Conservation (phyloP, 2,329 filamentous ascomycete genomes). For the Diaporthe sp. region DNA sequence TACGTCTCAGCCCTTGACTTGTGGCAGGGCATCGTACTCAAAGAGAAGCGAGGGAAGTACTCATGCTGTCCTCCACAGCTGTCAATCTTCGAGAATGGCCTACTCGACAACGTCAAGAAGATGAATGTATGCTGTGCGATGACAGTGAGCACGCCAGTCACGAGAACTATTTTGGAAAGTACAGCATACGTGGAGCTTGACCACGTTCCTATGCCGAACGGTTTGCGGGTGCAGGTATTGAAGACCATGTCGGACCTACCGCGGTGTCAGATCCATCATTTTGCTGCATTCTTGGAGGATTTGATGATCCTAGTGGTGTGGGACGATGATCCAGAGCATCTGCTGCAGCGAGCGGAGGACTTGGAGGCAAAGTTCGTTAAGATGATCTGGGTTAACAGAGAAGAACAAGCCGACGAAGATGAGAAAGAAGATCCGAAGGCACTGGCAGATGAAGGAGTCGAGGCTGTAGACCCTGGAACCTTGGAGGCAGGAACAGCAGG, state of each 20-base stretch:
- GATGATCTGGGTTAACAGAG: constrained; percentile 68
- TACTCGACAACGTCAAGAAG: constrained; percentile 54
- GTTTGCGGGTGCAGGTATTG: constrained; percentile 74
- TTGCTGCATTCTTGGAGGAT: constrained; percentile 74
- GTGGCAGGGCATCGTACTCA: constrained; percentile 57
- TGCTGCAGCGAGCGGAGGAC: constrained; percentile 65
- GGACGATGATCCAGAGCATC: constrained; percentile 72
- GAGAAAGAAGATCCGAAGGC: constrained; percentile 51
- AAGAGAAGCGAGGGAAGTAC: constrained; percentile 55
- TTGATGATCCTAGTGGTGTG: constrained; percentile 72
- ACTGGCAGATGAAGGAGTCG: constrained; percentile 50
- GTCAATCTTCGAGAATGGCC: constrained; percentile 51
- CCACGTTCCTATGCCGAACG: constrained; percentile 71
- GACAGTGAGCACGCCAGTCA: constrained; percentile 76
- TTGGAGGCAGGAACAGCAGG: constrained; percentile 57
- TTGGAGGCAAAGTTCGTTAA: constrained; percentile 68
- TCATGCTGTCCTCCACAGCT: constrained; percentile 57
- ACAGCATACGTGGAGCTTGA: constrained; percentile 56
- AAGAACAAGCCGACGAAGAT: constrained; percentile 57
- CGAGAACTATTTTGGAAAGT: constrained; percentile 69
- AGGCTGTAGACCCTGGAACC: constrained; percentile 59
- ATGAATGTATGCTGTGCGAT: constrained; percentile 70
- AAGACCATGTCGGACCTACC: constrained; percentile 69
- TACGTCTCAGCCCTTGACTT: constrained; percentile 55
- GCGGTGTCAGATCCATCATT: constrained; percentile 74